Percentiles rank a stretch among this genome's conserved stretches.
phyloP scores from a whole-genome alignment of 306 rosid species.

The Alnus glutinosa region DNA sequence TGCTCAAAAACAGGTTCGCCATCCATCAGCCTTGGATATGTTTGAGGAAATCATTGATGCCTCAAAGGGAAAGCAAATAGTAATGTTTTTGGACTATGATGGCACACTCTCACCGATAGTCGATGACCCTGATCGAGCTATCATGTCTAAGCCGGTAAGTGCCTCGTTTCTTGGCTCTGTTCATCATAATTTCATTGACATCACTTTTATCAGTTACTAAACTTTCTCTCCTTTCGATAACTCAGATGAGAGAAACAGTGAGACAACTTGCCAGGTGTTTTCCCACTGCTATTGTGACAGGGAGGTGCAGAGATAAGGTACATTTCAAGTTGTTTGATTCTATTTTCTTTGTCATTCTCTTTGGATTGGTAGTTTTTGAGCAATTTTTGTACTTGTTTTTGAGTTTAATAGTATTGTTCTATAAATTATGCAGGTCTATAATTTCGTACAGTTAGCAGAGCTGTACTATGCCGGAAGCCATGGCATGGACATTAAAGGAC shows the following conservation, averaged over 20 bases:
- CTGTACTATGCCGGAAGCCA: constrained; percentile 97
- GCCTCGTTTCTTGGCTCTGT: neutral
- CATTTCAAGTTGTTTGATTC: constrained; percentile 15
- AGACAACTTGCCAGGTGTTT: constrained; percentile 70
- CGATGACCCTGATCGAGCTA: constrained; percentile 82
- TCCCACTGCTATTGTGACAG: constrained; percentile 91
- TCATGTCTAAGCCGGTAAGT: constrained; percentile 78
- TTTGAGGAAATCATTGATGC: constrained; percentile 74
- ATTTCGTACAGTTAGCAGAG: constrained; percentile 79
- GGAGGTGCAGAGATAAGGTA: constrained; percentile 93
- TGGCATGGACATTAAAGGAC: constrained; percentile 98
- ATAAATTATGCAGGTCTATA: constrained; percentile 54
- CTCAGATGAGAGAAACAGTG: constrained; percentile 91
- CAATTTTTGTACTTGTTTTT: neutral
- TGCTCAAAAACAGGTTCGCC: constrained; percentile 45
- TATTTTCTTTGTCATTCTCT: neutral
- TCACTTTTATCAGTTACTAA: neutral
- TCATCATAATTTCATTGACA: neutral
- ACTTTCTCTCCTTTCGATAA: neutral
- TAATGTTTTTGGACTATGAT: constrained; percentile 87
- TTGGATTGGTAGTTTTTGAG: neutral
- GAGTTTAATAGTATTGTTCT: neutral
- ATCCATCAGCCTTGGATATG: constrained; percentile 89
- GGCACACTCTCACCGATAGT: constrained; percentile 95
- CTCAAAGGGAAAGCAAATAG: constrained; percentile 76